Conservation (phyloP, 1,284 basidiomycete genomes). For the Naganishia sp. region DNA sequence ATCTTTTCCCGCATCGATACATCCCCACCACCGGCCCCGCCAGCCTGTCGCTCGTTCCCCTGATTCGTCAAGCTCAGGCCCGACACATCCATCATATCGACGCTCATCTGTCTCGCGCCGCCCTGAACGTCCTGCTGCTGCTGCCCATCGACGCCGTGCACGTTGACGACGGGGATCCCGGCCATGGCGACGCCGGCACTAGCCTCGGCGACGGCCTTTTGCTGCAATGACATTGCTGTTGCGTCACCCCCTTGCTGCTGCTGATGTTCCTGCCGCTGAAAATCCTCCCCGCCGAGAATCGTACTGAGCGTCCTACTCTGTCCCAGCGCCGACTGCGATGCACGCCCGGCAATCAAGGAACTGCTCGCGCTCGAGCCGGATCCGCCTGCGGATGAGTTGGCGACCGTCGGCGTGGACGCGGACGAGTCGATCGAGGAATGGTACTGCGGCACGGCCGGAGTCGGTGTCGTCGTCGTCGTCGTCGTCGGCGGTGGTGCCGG, state of each 20-base stretch:
- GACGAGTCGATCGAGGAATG: slow-evolving; percentile 20
- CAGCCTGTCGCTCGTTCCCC: neutral
- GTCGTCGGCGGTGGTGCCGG: neutral
- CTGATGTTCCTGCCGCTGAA: neutral
- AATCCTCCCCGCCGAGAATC: slow-evolving; percentile 3
- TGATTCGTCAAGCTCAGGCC: slow-evolving; percentile 35
- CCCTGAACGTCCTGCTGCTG: neutral
- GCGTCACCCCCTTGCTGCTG: neutral
- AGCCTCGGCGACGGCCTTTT: neutral
- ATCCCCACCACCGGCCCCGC: slow-evolving; percentile 39
- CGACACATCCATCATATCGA: slow-evolving; percentile 49
- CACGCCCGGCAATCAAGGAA: slow-evolving; percentile 22
- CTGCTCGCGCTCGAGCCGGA: slow-evolving; percentile 40
- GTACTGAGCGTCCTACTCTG: slow-evolving; percentile 14
- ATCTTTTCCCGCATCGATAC: slow-evolving; percentile 52
- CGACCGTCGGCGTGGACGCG: neutral
- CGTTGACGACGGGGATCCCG: slow-evolving; percentile 9
- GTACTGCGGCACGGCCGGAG: neutral
- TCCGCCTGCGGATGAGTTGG: slow-evolving; percentile 18
- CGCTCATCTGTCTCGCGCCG: slow-evolving; percentile 25
- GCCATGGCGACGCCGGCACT: slow-evolving; percentile 21
- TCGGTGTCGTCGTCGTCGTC: neutral
- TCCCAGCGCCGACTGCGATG: slow-evolving; percentile 1
- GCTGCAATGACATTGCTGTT: slow-evolving; percentile 4
- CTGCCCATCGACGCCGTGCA: neutral